Evolutionary conservation across 345 rosid species (phyloP).

Genomic region (Eucalyptus melliodora): DNA sequence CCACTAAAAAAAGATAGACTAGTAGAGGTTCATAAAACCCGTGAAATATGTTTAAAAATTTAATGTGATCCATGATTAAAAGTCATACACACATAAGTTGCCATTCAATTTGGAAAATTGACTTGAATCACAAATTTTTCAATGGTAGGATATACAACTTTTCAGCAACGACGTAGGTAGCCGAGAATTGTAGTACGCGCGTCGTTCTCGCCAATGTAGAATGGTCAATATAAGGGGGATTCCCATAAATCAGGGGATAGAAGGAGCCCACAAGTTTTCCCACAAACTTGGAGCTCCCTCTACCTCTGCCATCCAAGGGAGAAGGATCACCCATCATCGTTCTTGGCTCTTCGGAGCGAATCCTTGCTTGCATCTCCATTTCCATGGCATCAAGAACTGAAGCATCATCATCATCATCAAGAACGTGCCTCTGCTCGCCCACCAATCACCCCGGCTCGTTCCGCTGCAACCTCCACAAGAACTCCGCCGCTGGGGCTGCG

Average conservation of each 20-base stretch:
- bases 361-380: not conserved
- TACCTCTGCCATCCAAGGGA: not conserved
- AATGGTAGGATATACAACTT: not conserved
- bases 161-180: not conserved
- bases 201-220: not conserved
- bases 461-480: conserved; percentile 33
- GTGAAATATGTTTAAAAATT: not conserved
- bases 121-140: not conserved
- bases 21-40: not conserved
- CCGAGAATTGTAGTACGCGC: not conserved
- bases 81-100: not conserved
- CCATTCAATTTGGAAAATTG: not conserved
- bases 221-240: not conserved
- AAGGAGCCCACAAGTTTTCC: not conserved
- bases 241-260: not conserved
- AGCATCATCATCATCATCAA: not conserved
- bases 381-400: conserved; percentile 11
- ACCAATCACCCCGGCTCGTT: conserved; percentile 43
- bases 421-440: conserved; percentile 32
- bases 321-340: not conserved
- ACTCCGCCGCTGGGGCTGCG: not conserved
- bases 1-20: not conserved
- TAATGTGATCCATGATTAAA: not conserved
- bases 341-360: not conserved
- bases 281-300: not conserved